Evolutionary conservation across 1,284 basidiomycete species (phyloP), one percentile per base, ranked within the genome.

Genomic region (Leccinum colubrinum): DNA sequence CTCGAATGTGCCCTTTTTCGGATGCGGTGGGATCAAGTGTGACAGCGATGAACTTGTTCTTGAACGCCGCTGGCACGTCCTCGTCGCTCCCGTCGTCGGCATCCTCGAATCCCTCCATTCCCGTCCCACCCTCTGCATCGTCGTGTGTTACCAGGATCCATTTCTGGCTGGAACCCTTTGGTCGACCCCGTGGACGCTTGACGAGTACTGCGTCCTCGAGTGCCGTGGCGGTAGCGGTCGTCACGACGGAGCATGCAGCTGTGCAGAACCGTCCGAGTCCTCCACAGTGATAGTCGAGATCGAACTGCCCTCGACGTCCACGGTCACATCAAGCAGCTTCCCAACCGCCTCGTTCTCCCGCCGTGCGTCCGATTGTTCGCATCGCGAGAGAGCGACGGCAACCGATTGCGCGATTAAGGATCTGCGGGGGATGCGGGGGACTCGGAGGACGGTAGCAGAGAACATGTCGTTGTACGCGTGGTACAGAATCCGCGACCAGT

Each of bases 1-100:
- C 69, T 95, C 86, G 74, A 99, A 98, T 61, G 83, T 80, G 62
- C 97, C 97, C 79, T 94, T 94, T 72, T 86, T 76, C 0, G 97
- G 97, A 22, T 96, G 77, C 0, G 89, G 86, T 0, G 96, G 96
- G 14, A 99, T 75, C 65, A 97, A 70, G 67, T 93, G 90, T 30
- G 81, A 78, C 43, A 99, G 78, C 65, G 63, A 97, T 84, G 73
- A 95, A 97, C 77, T 83, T 85, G 77, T 80, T 79, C 68, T 71
- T 72, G 33, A 83, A 70, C 15, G 67, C 74, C 20, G 70, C 68
- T 27, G 75, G 72, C 27, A 72, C 72, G 50, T 72, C 64, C 7
- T 56, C 59, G 4, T 65, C 66, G 12, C 62, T 58, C 1, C 62
- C 66, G 5, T 60, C 64, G 8, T 60, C 64, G 11, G 67, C 68